Percentiles rank a stretch among this genome's conserved stretches.
phyloP scores from a whole-genome alignment of 2,329 filamentous ascomycete genomes.

The Fusarium tricinctum region DNA sequence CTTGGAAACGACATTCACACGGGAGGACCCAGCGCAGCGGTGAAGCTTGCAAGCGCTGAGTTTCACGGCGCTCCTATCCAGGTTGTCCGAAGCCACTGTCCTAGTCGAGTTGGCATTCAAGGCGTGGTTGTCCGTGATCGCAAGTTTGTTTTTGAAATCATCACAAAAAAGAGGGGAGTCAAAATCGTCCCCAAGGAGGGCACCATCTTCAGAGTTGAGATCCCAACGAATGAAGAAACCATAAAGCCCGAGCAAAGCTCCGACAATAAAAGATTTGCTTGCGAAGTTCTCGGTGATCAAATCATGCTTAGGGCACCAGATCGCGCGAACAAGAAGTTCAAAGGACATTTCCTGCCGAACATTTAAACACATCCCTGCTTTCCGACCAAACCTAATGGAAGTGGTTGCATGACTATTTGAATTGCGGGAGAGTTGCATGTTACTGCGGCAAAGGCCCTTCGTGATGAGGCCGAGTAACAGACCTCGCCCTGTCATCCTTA shows the following conservation, averaged over 20 bases:
- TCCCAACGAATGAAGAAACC: constrained; percentile 61
- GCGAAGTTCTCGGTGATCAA: constrained; percentile 90
- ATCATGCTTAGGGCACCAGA: constrained; percentile 87
- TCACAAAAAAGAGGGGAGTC: constrained; percentile 77
- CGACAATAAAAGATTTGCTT: constrained; percentile 67
- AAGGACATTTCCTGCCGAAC: constrained; percentile 81
- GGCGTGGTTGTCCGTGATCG: constrained; percentile 93
- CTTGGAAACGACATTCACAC: constrained; percentile 72
- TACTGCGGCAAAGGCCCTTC: too few species aligned
- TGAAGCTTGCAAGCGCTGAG: constrained; percentile 86
- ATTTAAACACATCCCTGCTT: constrained; percentile 64
- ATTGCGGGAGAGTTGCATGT: too few species aligned
- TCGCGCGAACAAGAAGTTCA: constrained; percentile 92
- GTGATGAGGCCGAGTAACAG: too few species aligned
- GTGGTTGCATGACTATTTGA: too few species aligned
- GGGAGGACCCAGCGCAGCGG: constrained; percentile 72
- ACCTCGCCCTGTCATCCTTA: too few species aligned
- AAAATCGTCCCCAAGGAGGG: constrained; percentile 92
- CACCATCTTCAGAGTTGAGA: constrained; percentile 83
- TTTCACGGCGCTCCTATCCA: constrained; percentile 89
- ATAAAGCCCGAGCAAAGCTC: constrained; percentile 34
- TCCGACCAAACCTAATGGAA: too few species aligned
- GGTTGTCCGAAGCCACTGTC: constrained; percentile 85
- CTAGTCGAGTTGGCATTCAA: constrained; percentile 82
- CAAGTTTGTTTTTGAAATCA: constrained; percentile 86